phyloP scores from a whole-genome alignment of 352 stramenopile species.

The Globisporangium nunn region DNA sequence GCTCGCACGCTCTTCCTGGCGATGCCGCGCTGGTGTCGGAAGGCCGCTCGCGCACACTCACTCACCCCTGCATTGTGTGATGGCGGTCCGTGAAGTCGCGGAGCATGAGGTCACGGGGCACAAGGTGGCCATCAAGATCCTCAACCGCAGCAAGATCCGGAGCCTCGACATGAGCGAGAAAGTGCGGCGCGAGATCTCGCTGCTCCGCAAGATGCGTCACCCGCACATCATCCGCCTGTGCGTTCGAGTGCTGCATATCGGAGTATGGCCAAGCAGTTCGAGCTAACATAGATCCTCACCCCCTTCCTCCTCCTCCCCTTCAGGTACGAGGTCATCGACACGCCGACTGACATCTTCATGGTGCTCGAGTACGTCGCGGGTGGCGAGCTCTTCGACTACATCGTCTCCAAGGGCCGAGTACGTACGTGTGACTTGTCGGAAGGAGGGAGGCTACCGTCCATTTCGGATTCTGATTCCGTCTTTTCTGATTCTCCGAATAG shows the following conservation, averaged over 20 bases:
- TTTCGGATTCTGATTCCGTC: too few relatives aligned
- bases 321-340: constrained; percentile 98
- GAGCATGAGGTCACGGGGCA: constrained; percentile 97
- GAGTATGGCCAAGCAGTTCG: too few relatives aligned
- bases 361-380: constrained; percentile 92
- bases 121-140: constrained; percentile 99
- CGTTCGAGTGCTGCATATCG: too few relatives aligned
- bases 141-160: constrained; percentile 99
- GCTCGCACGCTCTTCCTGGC: too few relatives aligned
- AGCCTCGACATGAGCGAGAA: constrained; percentile 99
- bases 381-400: constrained; percentile 98
- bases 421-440: too few relatives aligned
- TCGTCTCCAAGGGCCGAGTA: constrained; percentile 94
- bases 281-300: too few relatives aligned
- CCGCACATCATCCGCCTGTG: constrained; percentile 99
- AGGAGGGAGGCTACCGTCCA: too few relatives aligned
- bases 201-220: constrained; percentile 98
- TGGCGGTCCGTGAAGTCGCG: constrained; percentile 63
- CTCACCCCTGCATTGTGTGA: constrained; percentile 1
- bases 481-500: too few relatives aligned
- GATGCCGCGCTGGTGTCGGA: too few relatives aligned
- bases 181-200: constrained; percentile 98
- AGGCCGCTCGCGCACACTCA: too few relatives aligned
- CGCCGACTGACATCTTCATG: constrained; percentile 97
- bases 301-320: background rate